Percentiles rank a stretch among this genome's conserved stretches.
Evolutionary conservation across 2,329 filamentous ascomycete genomes (phyloP).

Genomic region (Alternaria consortialis): DNA sequence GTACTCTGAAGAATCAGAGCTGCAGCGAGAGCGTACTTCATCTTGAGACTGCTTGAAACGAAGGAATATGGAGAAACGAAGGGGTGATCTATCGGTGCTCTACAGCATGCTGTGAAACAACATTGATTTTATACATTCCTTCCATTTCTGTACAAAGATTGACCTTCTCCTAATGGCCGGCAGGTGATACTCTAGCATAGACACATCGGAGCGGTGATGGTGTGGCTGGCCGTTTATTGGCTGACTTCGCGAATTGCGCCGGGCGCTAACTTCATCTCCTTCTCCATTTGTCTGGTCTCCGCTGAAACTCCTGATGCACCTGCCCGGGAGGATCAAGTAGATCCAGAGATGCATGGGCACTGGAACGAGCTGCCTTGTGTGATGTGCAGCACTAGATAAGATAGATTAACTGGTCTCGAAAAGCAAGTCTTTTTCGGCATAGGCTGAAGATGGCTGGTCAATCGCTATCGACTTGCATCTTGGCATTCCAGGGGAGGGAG

Average conservation of each 20-base stretch:
- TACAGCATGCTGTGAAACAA: not conserved
- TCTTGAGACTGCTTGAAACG: constrained; percentile 17
- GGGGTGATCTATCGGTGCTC: not conserved
- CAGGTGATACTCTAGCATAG: constrained; percentile 14
- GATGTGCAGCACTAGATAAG: constrained; percentile 19
- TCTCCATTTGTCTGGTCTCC: constrained; percentile 25
- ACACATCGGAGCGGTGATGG: not conserved
- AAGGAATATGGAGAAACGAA: constrained; percentile 13
- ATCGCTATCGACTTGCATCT: constrained; percentile 18
- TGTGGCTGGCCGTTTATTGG: constrained; percentile 17
- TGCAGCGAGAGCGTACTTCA: constrained; percentile 46
- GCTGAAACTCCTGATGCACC: constrained; percentile 19
- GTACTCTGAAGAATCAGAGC: constrained; percentile 41
- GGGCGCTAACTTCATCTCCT: constrained; percentile 26
- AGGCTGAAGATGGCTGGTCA: not conserved
- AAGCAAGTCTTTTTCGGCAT: constrained; percentile 14
- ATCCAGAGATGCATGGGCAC: constrained; percentile 7
- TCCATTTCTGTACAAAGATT: not conserved
- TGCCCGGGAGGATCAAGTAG: constrained; percentile 24
- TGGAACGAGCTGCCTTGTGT: constrained; percentile 4
- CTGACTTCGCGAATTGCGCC: constrained; percentile 16
- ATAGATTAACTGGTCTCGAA: constrained; percentile 20
- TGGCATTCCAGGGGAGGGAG: constrained; percentile 8
- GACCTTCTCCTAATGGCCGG: constrained; percentile 23
- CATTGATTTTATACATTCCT: constrained; percentile 16